phyloP scores from a whole-genome alignment of 2,329 filamentous ascomycete genomes.

The Aspergillus niger region DNA sequence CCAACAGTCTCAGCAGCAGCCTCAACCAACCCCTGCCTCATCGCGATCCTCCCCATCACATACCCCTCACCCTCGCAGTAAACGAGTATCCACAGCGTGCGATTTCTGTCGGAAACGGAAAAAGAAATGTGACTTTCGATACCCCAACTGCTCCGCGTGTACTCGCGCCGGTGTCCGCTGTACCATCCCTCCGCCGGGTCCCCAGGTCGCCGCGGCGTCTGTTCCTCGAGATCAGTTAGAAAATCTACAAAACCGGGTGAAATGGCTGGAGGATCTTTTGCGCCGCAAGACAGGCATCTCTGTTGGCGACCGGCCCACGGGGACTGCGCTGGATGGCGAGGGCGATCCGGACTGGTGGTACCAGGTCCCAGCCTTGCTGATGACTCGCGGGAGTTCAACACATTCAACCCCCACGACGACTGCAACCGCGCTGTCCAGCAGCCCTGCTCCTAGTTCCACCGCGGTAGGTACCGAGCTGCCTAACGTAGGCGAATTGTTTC shows the following conservation, averaged over 20 bases:
- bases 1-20: neutral
- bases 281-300: constrained; percentile 38
- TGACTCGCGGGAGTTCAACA: constrained; percentile 31
- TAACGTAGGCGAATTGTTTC: constrained; percentile 44
- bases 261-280: constrained; percentile 43
- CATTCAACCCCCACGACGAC: constrained; percentile 21
- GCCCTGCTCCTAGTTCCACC: constrained; percentile 20
- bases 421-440: constrained; percentile 12
- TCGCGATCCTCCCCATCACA: constrained; percentile 13
- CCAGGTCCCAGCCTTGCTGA: constrained; percentile 40
- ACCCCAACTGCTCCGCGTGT: constrained; percentile 44
- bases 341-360: constrained; percentile 42
- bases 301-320: constrained; percentile 37
- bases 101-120: constrained; percentile 45
- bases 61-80: constrained; percentile 25
- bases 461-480: constrained; percentile 35
- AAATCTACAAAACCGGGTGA: constrained; percentile 42
- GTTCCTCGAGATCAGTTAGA: constrained; percentile 44
- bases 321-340: constrained; percentile 35
- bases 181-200: constrained; percentile 41
- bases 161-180: constrained; percentile 44
- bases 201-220: constrained; percentile 40
- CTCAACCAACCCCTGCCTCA: neutral
- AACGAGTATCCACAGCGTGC: constrained; percentile 44
- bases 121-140: constrained; percentile 46